Evolutionary conservation across 805 yeast genomes (phyloP), one percentile per base, ranked within the genome.

Genomic region (Spathaspora hagerdaliae): DNA sequence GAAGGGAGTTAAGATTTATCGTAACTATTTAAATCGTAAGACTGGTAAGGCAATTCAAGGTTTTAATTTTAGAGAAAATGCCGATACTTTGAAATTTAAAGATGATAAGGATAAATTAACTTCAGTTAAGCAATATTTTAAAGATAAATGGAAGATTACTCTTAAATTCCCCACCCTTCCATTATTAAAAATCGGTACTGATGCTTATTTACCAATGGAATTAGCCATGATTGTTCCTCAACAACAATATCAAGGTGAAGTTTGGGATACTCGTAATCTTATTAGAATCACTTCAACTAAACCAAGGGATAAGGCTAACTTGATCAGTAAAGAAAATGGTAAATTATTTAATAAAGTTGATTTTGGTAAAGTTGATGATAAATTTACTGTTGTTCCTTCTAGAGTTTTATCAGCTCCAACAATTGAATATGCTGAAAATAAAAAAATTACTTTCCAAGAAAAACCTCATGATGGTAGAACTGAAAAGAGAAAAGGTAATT

Each of bases 201-300:
- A 41, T 38, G 37, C 42, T 2, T 45, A 36, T 27, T 41, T 41
- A 10, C 48, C 48, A 5, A 38, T 45, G 45, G 48, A 45, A 34
- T 34, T 41, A 7, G 45, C 41, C n/a, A 26, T 37, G 13, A 45
- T 45, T 38, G 36, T 41, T n/a, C 48, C 48, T 3, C 40, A 38
- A 38, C 45, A 45, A 42, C 43, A 41, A 36, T 45, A 31, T 39
- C 37, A 27, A 29, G 48, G 48, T 33, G 45, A 45, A 38, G 40
- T 45, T 9, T 27, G 27, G 3, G 48, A 45, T 42, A 37, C 43
- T 32, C 32, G 45, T 24, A 41, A 32, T 12, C 27, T 45, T 11
- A 41, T 45, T 24, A 32, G 37, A 38, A 27, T 37, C 9, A 41
- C 48, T 13, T 37, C 48, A 6, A 41, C 37, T 13, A 45, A 32